Conservation (phyloP, 768 basidiomycete genomes). For the Suillus alpinus region DNA sequence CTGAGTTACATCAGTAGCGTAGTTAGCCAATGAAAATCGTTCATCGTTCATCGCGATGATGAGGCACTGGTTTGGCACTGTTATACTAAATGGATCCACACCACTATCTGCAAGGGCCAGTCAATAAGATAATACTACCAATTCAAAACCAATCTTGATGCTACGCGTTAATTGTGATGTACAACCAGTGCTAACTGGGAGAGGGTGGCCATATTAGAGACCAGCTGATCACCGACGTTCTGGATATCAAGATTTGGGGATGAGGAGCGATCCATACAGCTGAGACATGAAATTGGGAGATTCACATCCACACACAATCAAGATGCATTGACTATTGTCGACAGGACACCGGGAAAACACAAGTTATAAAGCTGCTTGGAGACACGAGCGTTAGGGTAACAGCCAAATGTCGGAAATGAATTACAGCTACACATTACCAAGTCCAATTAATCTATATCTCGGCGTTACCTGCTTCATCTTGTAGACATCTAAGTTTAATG, state of each 20-base stretch:
- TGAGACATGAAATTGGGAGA: too few relatives aligned
- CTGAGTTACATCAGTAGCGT: too few relatives aligned
- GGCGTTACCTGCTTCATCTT: conserved; percentile 52
- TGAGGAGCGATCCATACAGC: too few relatives aligned
- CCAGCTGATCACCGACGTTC: not conserved
- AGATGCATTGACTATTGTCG: not conserved
- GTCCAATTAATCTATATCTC: conserved; percentile 33
- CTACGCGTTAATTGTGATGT: not conserved
- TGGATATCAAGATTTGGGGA: too few relatives aligned
- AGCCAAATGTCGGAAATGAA: not conserved
- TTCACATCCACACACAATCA: not conserved
- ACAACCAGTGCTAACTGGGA: not conserved
- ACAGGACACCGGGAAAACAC: not conserved
- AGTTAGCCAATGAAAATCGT: too few relatives aligned
- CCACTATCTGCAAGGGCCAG: not conserved
- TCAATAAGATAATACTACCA: not conserved
- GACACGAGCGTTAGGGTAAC: not conserved
- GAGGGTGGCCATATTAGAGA: not conserved
- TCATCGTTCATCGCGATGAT: conserved; percentile 75
- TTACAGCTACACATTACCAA: not conserved
- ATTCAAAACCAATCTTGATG: not conserved
- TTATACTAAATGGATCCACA: not conserved
- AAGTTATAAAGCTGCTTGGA: not conserved
- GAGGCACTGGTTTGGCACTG: conserved; percentile 75
- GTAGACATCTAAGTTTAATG: conserved; percentile 46